phyloP scores from a whole-genome alignment of 495 filamentous ascomycete genomes.

The Articulospora tetracladia region DNA sequence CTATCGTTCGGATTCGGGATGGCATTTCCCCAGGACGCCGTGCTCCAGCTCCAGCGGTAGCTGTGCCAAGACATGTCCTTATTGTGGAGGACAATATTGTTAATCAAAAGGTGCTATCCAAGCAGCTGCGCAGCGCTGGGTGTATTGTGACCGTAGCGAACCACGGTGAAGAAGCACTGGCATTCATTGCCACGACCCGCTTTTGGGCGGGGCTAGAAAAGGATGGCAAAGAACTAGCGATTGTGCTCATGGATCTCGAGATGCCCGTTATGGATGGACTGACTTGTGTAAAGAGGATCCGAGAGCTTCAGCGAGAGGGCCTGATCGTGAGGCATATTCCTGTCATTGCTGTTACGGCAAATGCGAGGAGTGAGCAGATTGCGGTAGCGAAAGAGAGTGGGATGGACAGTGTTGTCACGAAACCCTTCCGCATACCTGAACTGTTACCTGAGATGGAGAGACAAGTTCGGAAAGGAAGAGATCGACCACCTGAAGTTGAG shows the following conservation, averaged over 20 bases:
- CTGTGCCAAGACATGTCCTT: conserved; percentile 47
- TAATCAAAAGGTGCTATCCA: conserved; percentile 62
- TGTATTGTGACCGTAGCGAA: conserved; percentile 69
- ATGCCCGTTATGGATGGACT: conserved; percentile 89
- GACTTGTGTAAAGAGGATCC: conserved; percentile 63
- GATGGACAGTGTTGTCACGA: conserved; percentile 50
- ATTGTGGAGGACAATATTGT: conserved; percentile 88
- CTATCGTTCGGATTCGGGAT: conserved; percentile 41
- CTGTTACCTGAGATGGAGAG: conserved; percentile 48
- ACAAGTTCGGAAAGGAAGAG: background rate
- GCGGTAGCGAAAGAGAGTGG: conserved; percentile 47
- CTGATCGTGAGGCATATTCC: conserved; percentile 58
- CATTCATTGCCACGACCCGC: conserved; percentile 26
- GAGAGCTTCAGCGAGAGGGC: conserved; percentile 53
- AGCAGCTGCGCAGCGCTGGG: conserved; percentile 63
- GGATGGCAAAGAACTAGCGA: conserved; percentile 44
- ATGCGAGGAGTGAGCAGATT: conserved; percentile 69
- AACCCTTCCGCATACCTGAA: conserved; percentile 52
- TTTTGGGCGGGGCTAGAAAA: conserved; percentile 18
- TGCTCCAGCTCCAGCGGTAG: conserved; percentile 35
- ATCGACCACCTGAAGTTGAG: background rate
- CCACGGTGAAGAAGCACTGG: conserved; percentile 73
- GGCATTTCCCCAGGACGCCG: conserved; percentile 43
- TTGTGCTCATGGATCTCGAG: conserved; percentile 86
- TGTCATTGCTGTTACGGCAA: conserved; percentile 78